Evolutionary conservation across 2,329 filamentous ascomycete species (phyloP).

Genomic region (Trematosphaeria pertusa): DNA sequence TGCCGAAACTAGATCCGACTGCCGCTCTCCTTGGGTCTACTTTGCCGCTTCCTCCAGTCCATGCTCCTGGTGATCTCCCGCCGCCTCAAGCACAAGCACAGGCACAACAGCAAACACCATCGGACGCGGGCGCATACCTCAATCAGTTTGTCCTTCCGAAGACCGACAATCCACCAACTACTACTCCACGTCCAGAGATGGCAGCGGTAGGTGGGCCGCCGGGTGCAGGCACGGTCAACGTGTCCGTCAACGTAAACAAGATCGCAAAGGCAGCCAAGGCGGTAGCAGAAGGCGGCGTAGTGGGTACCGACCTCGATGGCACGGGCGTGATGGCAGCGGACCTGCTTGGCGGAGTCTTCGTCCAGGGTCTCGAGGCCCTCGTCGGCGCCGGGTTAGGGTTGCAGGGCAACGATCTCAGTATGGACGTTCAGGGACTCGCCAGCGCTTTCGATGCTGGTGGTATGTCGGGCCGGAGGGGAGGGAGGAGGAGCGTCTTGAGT

Average conservation of each 20-base stretch:
- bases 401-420: slow-evolving; percentile 23
- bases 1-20: slow-evolving; percentile 33
- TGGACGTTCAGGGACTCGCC: slow-evolving; percentile 35
- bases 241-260: slow-evolving; percentile 37
- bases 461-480: slow-evolving; percentile 19
- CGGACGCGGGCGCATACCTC: slow-evolving; percentile 42
- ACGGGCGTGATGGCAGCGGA: slow-evolving; percentile 44
- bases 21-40: slow-evolving; percentile 29
- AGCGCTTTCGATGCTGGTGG: slow-evolving; percentile 28
- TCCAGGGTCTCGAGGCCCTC: slow-evolving; percentile 44
- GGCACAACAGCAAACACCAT: slow-evolving; percentile 38
- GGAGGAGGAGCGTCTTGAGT: slow-evolving; percentile 36
- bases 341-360: slow-evolving; percentile 42
- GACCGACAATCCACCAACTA: slow-evolving; percentile 42
- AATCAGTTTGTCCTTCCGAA: slow-evolving; percentile 47
- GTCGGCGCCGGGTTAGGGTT: slow-evolving; percentile 41
- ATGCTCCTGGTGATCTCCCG: slow-evolving; percentile 24
- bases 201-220: slow-evolving; percentile 44
- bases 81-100: slow-evolving; percentile 20
- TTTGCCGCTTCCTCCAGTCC: slow-evolving; percentile 32
- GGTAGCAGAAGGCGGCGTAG: slow-evolving; percentile 41
- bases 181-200: slow-evolving; percentile 43
- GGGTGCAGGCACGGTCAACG: slow-evolving; percentile 37
- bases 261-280: slow-evolving; percentile 44
- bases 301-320: slow-evolving; percentile 42